These are phyloP conservation scores for Podochytrium sp. DNA, from an alignment of 192 early-diverging fungal genomes.

Conservation along the genomic window DNA sequence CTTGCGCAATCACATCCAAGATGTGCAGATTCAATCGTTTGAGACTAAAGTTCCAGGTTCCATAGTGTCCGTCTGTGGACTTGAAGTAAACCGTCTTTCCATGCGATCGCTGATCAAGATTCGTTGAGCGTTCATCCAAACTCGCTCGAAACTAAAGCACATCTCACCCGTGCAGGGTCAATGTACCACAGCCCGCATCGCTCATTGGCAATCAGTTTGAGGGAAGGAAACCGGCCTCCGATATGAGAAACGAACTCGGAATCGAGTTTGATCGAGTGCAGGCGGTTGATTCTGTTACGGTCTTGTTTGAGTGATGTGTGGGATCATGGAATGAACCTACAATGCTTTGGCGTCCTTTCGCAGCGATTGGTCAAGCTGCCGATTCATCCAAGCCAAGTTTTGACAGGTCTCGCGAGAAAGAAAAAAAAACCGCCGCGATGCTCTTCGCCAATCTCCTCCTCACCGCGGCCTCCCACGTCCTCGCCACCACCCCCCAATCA, in stretches of 20 bases:
- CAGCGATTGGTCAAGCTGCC: background rate
- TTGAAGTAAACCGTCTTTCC: conserved; percentile 83
- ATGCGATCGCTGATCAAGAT: conserved; percentile 30
- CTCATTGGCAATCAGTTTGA: conserved; percentile 79
- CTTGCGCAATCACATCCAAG: conserved; percentile 53
- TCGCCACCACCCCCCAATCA: too few species aligned
- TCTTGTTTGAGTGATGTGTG: background rate
- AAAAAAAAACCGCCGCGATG: background rate
- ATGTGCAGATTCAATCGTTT: conserved; percentile 80
- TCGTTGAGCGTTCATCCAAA: background rate
- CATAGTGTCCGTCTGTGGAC: conserved; percentile 91
- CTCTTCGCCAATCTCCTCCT: background rate
- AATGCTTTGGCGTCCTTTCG: background rate
- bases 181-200: conserved; percentile 90
- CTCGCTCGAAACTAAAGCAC: conserved; percentile 12
- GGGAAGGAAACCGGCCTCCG: conserved; percentile 53
- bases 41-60: conserved; percentile 83
- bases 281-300: conserved; percentile 68
- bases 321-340: background rate
- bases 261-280: conserved; percentile 79
- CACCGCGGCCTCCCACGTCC: background rate
- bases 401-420: too few species aligned
- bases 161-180: conserved; percentile 57
- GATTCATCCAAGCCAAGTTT: too few species aligned
- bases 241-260: conserved; percentile 71